Evolutionary conservation across 1,139 yeast species (phyloP).

Genomic region (Keqinozyma sinolaborantium): DNA sequence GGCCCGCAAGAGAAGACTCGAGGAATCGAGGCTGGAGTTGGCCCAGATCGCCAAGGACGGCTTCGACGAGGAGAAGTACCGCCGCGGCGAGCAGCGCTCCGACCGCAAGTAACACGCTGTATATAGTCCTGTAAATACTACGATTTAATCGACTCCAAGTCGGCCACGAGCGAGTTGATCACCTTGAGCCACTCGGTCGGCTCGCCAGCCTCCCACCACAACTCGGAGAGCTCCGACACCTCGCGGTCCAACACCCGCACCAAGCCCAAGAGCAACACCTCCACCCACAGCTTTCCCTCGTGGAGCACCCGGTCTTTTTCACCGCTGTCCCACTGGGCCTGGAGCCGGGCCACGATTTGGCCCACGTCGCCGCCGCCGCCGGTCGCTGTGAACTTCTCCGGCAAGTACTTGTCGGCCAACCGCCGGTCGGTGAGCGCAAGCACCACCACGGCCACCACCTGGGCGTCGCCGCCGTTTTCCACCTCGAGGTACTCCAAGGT

Average conservation of each 20-base stretch:
- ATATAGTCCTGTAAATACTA: no score
- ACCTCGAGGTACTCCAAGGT: not conserved
- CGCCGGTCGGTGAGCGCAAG: not conserved
- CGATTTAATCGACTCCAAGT: not conserved
- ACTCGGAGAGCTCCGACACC: not conserved
- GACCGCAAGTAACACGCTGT: no score
- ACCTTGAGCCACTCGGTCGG: no score
- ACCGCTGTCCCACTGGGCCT: not conserved
- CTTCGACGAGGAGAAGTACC: conserved; percentile 23
- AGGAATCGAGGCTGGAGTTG: conserved; percentile 37
- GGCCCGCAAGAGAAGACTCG: conserved; percentile 51
- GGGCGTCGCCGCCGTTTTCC: not conserved
- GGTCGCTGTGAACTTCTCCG: not conserved
- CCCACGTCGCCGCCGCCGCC: not conserved
- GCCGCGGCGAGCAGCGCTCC: no score
- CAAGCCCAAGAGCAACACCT: not conserved
- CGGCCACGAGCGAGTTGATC: not conserved
- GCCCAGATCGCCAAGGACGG: conserved; percentile 39
- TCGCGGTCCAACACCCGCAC: not conserved
- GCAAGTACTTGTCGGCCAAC: not conserved
- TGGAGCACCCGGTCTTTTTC: not conserved
- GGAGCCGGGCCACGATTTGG: not conserved
- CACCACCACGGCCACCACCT: not conserved
- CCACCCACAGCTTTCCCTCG: not conserved
- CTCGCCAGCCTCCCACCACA: not conserved